phyloP scores from a whole-genome alignment of 1,284 basidiomycete genomes.

The Uromyces viciae-fabae region DNA sequence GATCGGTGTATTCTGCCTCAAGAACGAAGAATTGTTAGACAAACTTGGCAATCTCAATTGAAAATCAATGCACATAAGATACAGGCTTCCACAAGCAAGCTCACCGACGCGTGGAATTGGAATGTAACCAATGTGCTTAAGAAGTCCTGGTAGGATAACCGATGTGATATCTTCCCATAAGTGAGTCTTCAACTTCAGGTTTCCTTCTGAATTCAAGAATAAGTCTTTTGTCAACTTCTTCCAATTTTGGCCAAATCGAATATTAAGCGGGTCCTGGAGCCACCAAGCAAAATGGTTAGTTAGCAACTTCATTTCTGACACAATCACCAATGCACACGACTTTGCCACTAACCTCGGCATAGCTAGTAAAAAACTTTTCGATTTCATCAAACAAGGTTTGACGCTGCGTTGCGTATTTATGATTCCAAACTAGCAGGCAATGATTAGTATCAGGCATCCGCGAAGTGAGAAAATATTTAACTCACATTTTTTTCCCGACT shows the following conservation, averaged over 20 bases:
- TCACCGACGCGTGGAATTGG: conserved; percentile 40
- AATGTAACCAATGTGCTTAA: conserved; percentile 59
- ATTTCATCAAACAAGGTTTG: conserved; percentile 51
- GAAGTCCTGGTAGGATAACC: conserved; percentile 74
- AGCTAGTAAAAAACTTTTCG: conserved; percentile 51
- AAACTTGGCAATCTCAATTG: background rate
- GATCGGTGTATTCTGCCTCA: conserved; percentile 78
- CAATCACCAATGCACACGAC: background rate
- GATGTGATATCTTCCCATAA: conserved; percentile 69
- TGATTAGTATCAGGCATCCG: background rate
- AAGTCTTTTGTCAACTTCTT: conserved; percentile 52
- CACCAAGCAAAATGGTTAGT: background rate
- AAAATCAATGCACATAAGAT: conserved; percentile 54
- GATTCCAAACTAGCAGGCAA: conserved; percentile 49
- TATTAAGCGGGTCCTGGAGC: conserved; percentile 50
- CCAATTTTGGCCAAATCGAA: conserved; percentile 52
- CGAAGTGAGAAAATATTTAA: background rate
- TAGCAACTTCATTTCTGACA: too few relatives aligned
- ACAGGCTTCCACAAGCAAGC: too few relatives aligned
- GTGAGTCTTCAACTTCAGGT: conserved; percentile 76
- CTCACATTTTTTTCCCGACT: conserved; percentile 59
- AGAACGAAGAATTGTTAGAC: conserved; percentile 56
- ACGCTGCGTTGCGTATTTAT: conserved; percentile 52
- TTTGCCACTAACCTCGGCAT: conserved; percentile 47
- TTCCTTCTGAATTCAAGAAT: conserved; percentile 65